Evolutionary conservation across 1,284 basidiomycete genomes (phyloP).

Genomic region (Mycosarcoma maydis): DNA sequence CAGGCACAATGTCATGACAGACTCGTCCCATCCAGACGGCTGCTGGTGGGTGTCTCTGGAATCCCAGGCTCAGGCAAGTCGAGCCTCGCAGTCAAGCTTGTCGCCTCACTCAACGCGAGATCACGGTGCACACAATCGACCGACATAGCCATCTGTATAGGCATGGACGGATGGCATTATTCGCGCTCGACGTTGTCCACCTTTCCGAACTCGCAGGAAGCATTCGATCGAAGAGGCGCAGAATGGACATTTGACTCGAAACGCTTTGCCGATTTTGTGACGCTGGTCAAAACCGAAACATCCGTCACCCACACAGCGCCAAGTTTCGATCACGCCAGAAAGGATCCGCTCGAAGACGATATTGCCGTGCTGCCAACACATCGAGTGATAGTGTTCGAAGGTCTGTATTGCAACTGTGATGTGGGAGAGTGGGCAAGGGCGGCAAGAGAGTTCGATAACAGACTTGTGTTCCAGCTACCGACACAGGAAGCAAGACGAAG

Average conservation of each 20-base stretch:
- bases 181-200: conserved; percentile 72
- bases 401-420: conserved; percentile 80
- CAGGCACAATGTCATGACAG: conserved; percentile 67
- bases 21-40: conserved; percentile 70
- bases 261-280: conserved; percentile 56
- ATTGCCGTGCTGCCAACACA: conserved; percentile 74
- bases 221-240: conserved; percentile 60
- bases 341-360: conserved; percentile 70
- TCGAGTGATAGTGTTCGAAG: conserved; percentile 82
- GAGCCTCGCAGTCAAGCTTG: conserved; percentile 74
- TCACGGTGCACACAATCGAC: not conserved
- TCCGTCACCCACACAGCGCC: conserved; percentile 49
- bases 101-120: conserved; percentile 61
- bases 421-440: conserved; percentile 78
- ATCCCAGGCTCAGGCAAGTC: conserved; percentile 87
- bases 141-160: conserved; percentile 73
- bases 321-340: conserved; percentile 77
- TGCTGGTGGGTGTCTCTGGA: conserved; percentile 80
- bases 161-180: conserved; percentile 85
- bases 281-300: conserved; percentile 12
- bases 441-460: conserved; percentile 77
- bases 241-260: conserved; percentile 63
- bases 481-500: conserved; percentile 74
- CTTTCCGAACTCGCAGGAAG: conserved; percentile 72
- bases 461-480: conserved; percentile 79